Percentiles rank a stretch among this genome's conserved stretches.
Conservation (phyloP, 2,329 filamentous ascomycete genomes). For the Hysterium pulicare region DNA sequence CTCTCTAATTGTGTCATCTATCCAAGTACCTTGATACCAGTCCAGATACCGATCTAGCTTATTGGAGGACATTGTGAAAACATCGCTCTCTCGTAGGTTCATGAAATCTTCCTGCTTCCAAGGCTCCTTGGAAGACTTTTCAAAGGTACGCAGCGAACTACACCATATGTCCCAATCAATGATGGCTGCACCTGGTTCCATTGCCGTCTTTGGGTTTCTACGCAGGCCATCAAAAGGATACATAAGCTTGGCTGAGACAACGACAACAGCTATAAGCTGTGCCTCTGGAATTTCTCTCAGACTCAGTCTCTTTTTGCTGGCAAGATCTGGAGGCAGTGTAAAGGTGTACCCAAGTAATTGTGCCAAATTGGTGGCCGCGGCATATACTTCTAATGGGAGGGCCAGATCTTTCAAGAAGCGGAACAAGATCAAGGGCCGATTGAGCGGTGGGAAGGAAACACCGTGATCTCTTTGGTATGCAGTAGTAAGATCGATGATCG, state of each 20-base stretch:
- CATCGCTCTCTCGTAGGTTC: conserved; percentile 59
- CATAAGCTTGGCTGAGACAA: conserved; percentile 74
- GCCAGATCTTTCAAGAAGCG: conserved; percentile 68
- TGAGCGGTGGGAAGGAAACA: conserved; percentile 70
- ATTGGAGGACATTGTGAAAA: conserved; percentile 58
- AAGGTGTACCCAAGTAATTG: conserved; percentile 54
- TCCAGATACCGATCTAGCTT: conserved; percentile 74
- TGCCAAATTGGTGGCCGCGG: conserved; percentile 56
- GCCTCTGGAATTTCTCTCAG: conserved; percentile 60
- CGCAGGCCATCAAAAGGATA: conserved; percentile 67
- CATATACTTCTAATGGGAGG: conserved; percentile 69
- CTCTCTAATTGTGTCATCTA: conserved; percentile 44
- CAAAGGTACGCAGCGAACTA: conserved; percentile 8
- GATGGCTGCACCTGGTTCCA: conserved; percentile 56
- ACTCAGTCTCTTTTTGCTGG: conserved; percentile 16
- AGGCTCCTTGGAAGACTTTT: conserved; percentile 1
- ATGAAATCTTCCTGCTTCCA: conserved; percentile 43
- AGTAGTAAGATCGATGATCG: conserved; percentile 59
- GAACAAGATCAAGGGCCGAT: conserved; percentile 64
- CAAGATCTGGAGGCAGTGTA: conserved; percentile 50
- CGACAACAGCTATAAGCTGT: conserved; percentile 65
- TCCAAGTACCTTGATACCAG: conserved; percentile 70
- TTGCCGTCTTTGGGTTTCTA: conserved; percentile 48
- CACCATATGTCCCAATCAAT: conserved; percentile 75
- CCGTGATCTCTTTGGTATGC: conserved; percentile 67